Evolutionary conservation across 352 stramenopile genomes (phyloP).

Genomic region (Paralagenidium karlingii): DNA sequence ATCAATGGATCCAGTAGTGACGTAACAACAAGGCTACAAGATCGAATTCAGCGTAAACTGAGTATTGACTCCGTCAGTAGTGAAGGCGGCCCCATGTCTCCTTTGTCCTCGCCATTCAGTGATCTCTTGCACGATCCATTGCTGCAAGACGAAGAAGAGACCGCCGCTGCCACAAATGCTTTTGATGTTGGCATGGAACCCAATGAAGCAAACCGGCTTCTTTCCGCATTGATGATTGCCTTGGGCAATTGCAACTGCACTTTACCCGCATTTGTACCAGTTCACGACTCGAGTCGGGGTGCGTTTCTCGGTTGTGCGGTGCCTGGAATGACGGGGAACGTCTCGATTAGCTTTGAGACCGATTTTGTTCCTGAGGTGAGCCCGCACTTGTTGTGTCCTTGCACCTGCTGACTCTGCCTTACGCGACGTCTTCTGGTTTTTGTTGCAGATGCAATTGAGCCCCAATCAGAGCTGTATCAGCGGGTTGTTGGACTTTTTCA

Average conservation of each 20-base stretch:
- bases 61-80: too few species aligned
- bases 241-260: slow-evolving; percentile 76
- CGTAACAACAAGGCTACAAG: too few species aligned
- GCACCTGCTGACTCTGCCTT: neutral
- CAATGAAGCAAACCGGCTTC: slow-evolving; percentile 46
- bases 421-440: too few species aligned
- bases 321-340: slow-evolving; percentile 53
- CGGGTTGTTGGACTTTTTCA: slow-evolving; percentile 69
- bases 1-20: neutral
- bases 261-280: slow-evolving; percentile 57
- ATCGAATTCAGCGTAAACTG: too few species aligned
- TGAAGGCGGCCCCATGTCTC: too few species aligned
- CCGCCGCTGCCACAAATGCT: too few species aligned
- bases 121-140: slow-evolving; percentile 19
- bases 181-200: slow-evolving; percentile 29
- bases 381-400: slow-evolving; percentile 2
- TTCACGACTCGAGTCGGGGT: slow-evolving; percentile 34
- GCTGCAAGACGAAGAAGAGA: neutral
- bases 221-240: slow-evolving; percentile 60
- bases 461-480: slow-evolving; percentile 75
- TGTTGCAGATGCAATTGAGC: neutral
- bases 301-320: slow-evolving; percentile 56
- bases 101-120: too few species aligned
- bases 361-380: slow-evolving; percentile 57
- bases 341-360: slow-evolving; percentile 67